Evolutionary conservation across 495 filamentous ascomycete genomes (phyloP), one percentile per base, ranked within the genome.

Genomic region (Trichoderma orchidacearum): DNA sequence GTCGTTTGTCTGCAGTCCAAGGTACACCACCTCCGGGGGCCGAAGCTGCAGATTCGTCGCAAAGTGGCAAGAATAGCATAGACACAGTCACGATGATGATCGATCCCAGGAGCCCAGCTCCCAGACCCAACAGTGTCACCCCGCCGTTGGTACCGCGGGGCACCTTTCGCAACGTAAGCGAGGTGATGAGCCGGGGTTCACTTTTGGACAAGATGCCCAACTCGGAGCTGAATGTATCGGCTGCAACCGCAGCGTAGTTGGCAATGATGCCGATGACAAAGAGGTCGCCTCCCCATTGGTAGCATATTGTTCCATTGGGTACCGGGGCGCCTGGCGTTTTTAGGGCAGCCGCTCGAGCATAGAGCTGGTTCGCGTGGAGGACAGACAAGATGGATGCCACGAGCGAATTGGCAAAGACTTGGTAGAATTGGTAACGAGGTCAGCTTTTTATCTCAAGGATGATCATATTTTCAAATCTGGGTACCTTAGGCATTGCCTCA

Each of bases 191-290:
- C 17, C 89, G 79, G 0, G 93, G 93, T 34, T 76, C 70, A 23
- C 76, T 77, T 58, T 77, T 83, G 17, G 90, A 85, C 17, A 97
- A 78, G 51, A 98, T 98, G 6, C 93, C 93, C 13, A 97, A 82
- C 70, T 98, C 93, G 12, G 91, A 96, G 56, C 86, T 90, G 70
- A 95, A 94, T 5, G 93, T 98, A 65, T 98, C 93, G 29, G 93
- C 86, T 12, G 90, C 83, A 21, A 92, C 88, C 25, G 89, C 87
- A 30, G 89, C 93, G 60, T 98, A 98, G 72, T 97, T 87, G 30
- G 78, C 75, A 48, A 85, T 75, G 54, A 84, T 77, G 6, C 80
- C 78, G 18, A 81, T 61, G 2, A 80, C 68, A 0, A 85, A 70
- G n/a, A 84, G 65, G 58, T 79, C 77, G 36, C 75, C 77, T 56